Percentiles rank a stretch among this genome's conserved stretches.
phyloP scores from a whole-genome alignment of 2,329 filamentous ascomycete genomes.

The Cadophora luteo-olivacea region DNA sequence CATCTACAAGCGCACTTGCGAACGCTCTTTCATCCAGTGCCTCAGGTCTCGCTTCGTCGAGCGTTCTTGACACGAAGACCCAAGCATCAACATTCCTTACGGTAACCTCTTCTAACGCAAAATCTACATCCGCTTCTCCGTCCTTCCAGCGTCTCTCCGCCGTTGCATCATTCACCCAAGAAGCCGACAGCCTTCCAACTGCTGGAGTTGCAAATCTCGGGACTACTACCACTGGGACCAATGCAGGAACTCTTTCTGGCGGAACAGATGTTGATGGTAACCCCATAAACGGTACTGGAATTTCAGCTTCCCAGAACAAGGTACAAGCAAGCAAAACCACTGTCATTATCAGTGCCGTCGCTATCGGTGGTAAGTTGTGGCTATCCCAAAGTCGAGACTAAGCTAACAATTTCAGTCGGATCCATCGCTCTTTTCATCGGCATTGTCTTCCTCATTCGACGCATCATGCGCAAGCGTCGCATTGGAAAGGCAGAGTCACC shows the following conservation, averaged over 20 bases:
- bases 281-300: not conserved
- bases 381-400: not conserved
- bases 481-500: slow-evolving; percentile 28
- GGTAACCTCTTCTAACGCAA: slow-evolving; percentile 4
- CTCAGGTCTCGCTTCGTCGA: not conserved
- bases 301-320: not conserved
- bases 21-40: not conserved
- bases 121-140: not conserved
- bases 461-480: slow-evolving; percentile 30
- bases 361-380: slow-evolving; percentile 22
- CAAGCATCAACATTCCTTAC: slow-evolving; percentile 13
- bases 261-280: slow-evolving; percentile 14
- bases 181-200: slow-evolving; percentile 17
- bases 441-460: slow-evolving; percentile 31
- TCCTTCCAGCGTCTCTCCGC: slow-evolving; percentile 14
- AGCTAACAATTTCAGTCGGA: slow-evolving; percentile 22
- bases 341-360: slow-evolving; percentile 21
- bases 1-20: slow-evolving; percentile 1
- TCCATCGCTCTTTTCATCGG: slow-evolving; percentile 24
- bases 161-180: slow-evolving; percentile 15
- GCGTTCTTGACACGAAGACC: not conserved
- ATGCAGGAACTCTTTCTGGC: slow-evolving; percentile 19
- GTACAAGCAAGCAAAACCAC: slow-evolving; percentile 20
- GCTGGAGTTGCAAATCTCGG: not conserved
- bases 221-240: not conserved